A percentile compares a stretch with the other conserved stretches of the same genome.
phyloP scores from a whole-genome alignment of 2,329 filamentous ascomycete genomes.

The Trichoderma atrobrunneum region DNA sequence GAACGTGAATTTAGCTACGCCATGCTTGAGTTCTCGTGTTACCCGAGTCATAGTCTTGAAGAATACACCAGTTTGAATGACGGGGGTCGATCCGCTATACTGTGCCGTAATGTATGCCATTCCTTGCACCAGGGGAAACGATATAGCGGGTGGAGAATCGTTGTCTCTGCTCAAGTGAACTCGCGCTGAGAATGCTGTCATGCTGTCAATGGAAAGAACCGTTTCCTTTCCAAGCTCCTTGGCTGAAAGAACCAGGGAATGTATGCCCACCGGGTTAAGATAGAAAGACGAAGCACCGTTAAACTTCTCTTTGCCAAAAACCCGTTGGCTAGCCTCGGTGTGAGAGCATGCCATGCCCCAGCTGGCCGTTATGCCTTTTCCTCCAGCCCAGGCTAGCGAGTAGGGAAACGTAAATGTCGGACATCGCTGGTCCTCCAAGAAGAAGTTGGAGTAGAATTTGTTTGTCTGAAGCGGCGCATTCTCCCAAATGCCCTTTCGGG shows the following conservation, averaged over 20 bases:
- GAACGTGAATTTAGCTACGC: conserved; percentile 73
- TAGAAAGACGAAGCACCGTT: conserved; percentile 67
- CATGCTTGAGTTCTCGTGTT: conserved; percentile 54
- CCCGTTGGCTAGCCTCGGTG: conserved; percentile 63
- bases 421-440: conserved; percentile 67
- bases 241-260: conserved; percentile 78
- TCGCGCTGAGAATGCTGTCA: conserved; percentile 60
- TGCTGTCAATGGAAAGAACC: conserved; percentile 49
- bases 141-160: conserved; percentile 59
- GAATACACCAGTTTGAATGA: conserved; percentile 71
- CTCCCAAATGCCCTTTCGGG: conserved; percentile 49
- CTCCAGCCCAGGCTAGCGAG: conserved; percentile 64
- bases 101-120: conserved; percentile 82
- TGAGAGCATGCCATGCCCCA: conserved; percentile 80
- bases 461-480: conserved; percentile 64
- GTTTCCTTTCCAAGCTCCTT: conserved; percentile 65
- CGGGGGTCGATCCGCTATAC: conserved; percentile 68
- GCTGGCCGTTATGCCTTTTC: conserved; percentile 59
- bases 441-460: conserved; percentile 80
- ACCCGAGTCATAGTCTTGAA: conserved; percentile 65
- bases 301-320: conserved; percentile 58
- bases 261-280: conserved; percentile 76
- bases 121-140: conserved; percentile 82
- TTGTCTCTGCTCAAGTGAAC: conserved; percentile 61
- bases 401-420: conserved; percentile 76